Evolutionary conservation across 176 grass and related monocot species (phyloP).

Genomic region (Panicum miliaceum): DNA sequence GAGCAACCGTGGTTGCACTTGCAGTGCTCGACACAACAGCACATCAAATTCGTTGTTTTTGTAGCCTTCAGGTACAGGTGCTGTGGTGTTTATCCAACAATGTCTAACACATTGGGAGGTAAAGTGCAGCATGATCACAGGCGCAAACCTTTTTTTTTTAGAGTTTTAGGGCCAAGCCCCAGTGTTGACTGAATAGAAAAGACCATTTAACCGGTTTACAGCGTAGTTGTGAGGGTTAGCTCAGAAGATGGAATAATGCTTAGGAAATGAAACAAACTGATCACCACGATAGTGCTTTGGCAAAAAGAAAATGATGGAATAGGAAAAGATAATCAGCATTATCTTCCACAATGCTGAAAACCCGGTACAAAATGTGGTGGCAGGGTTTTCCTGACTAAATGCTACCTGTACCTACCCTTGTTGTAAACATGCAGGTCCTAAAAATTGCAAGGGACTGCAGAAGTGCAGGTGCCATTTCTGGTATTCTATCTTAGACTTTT

Average conservation of each 20-base stretch:
- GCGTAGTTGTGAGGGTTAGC: too few relatives aligned
- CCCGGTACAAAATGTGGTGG: neutral
- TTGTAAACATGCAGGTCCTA: slow-evolving; percentile 7
- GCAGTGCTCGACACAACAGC: neutral
- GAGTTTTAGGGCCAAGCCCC: too few relatives aligned
- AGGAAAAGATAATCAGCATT: neutral
- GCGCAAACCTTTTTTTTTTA: neutral
- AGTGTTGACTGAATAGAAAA: too few relatives aligned
- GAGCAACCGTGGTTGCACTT: neutral
- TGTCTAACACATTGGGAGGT: neutral
- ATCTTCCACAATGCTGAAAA: neutral
- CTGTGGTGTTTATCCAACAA: slow-evolving; percentile 11
- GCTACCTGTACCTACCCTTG: neutral
- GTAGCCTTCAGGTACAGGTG: neutral
- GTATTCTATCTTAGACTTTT: neutral
- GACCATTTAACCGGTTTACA: too few relatives aligned
- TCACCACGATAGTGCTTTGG: neutral
- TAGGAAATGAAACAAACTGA: neutral
- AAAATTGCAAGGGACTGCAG: slow-evolving; percentile 13
- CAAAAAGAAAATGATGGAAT: neutral
- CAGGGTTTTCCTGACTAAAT: neutral
- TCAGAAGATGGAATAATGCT: too few relatives aligned
- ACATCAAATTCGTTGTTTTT: neutral
- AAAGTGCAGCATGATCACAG: neutral
- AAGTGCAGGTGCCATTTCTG: neutral